Evolutionary conservation across 768 basidiomycete genomes (phyloP).

Genomic region (Kwoniella shandongensis): DNA sequence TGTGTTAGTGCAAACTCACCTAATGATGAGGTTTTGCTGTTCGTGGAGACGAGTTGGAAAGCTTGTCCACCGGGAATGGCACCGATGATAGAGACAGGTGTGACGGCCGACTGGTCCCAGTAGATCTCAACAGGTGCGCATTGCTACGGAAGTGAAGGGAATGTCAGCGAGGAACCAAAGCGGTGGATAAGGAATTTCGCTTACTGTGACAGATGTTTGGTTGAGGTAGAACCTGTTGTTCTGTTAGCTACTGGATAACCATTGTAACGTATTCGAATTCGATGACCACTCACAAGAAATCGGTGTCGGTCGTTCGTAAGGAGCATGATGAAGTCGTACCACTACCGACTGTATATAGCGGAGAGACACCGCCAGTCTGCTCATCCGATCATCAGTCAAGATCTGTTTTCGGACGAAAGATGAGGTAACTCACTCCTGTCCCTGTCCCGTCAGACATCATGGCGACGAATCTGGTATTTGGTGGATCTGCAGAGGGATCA

Average conservation of each 20-base stretch:
- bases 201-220: slow-evolving; percentile 33
- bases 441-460: slow-evolving; percentile 48
- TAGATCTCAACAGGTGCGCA: slow-evolving; percentile 37
- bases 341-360: slow-evolving; percentile 29
- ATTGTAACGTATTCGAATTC: neutral
- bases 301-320: slow-evolving; percentile 24
- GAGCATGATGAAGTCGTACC: slow-evolving; percentile 21
- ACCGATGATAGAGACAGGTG: slow-evolving; percentile 56
- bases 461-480: slow-evolving; percentile 28
- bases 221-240: slow-evolving; percentile 43
- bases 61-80: slow-evolving; percentile 65
- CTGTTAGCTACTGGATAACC: neutral
- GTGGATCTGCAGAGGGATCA: slow-evolving; percentile 28
- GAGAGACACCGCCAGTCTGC: slow-evolving; percentile 42
- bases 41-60: slow-evolving; percentile 56
- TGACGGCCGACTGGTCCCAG: slow-evolving; percentile 39
- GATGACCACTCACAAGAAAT: slow-evolving; percentile 32
- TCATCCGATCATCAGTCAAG: neutral
- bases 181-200: neutral
- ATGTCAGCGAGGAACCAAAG: neutral
- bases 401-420: neutral
- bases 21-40: slow-evolving; percentile 50
- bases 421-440: slow-evolving; percentile 28
- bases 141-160: slow-evolving; percentile 20
- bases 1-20: slow-evolving; percentile 26